Base-by-base conservation (phyloP, 352 stramenopile genomes). In the Phytophthora pisi region DNA sequence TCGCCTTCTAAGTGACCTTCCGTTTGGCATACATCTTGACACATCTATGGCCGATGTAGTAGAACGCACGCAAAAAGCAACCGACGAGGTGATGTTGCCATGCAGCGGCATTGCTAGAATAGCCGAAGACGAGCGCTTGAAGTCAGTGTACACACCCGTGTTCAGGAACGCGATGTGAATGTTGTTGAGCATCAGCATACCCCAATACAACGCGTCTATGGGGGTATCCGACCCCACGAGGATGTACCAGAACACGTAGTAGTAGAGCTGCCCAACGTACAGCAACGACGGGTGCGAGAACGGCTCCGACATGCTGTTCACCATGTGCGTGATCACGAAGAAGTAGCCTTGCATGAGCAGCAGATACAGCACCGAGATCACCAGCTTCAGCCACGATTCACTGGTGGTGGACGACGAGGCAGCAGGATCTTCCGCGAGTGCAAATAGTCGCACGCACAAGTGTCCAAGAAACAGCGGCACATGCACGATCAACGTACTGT, bases 181-280 rank as follows among this genome's bases (percentile, higher is more conserved):
- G 46, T 95, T 95, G 70, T 92, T 96, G 13, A 93, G 66, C 4
- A 94, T 64, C 26, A 96, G 64, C 88, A 93, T 94, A 1, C 78
- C 83, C 84, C 86, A 94, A 54, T 96, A 96, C 1, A 95, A 67
- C 49, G 68, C 66, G 46, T 96, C 88, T 36, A 96, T 94, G 2
- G 88, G 88, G 16, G 83, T 84, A 58, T 96, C 88, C 0, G 81
- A 89, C 13, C 86, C 84, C 5, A 96, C 88, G 16, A 96, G 66
- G 52, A 94, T 88, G 71, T 96, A 96, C 88, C 88, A 96, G 64
- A 93, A 96, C 9, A 92, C 69, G 59, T 96, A 96, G 64, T 93
- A 96, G 56, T 96, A 96, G 5, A 96, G 72, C 65, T 96, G 88
- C 2, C 83, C 85, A 4, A 92, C 70, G 70, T 95, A 96, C n/a